Base-by-base conservation (phyloP, 768 basidiomycete genomes). In the Hemileccinum impolitum region DNA sequence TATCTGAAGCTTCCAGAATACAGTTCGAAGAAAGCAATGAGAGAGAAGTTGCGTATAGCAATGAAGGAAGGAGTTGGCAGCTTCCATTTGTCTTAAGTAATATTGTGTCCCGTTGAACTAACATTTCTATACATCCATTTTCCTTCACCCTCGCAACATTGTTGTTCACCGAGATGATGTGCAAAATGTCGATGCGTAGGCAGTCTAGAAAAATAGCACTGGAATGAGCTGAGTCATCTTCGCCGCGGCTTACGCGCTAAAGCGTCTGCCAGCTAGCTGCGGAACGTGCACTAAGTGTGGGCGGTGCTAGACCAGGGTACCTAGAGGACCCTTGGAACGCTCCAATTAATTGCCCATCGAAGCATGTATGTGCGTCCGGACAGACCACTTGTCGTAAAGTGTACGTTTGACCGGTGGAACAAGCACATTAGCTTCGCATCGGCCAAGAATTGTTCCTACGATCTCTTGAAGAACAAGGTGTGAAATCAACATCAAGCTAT, bases 1-100 rank as follows among this genome's bases (percentile, higher is more conserved):
- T 95, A 93, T 64, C 73, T 99, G 62, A 99, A 99, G 69, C 74
- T 97, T 56, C 95, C 95, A 0, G 94, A 97, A 62, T 98, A 98
- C 67, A 91, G 89, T 48, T 84, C 86, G 23, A 93, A 89, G 69
- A 78, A 75, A 31, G 82, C 90, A 34, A 87, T 98, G 83, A 77
- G 73, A 59, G 83, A 90, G 66, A 95, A 93, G 65, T 69, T 99
- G 56, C 74, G 75, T 44, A 75, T 81, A 28, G 95, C 96, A 32
- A 90, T 96, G 74, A 80, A 82, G 59, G 96, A 98, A 70, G 96
- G 96, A 36, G 86, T 91, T 49, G 93, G 93, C 45, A 92, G 91
- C 62, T 98, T 98, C 89, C 94, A 97, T 73, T 75, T 99, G 67
- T 97, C 94, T 64, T 97, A 44, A 65, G 41, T 54, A 75, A 51